Base-by-base conservation (phyloP, 2,329 filamentous ascomycete species). In the Setomelanomma holmii region DNA sequence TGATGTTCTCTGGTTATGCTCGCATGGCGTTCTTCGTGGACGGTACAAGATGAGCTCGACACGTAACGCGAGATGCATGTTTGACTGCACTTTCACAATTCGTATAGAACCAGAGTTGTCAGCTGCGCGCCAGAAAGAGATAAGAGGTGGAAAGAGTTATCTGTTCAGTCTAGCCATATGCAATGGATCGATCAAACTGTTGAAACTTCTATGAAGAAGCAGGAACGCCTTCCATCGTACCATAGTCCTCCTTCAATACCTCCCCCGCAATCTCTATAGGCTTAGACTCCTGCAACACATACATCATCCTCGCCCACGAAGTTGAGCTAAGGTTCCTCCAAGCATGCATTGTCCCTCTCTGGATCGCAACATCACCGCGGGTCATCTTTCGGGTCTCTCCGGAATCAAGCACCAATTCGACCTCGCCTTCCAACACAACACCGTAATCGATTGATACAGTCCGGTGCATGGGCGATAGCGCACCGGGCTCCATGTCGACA, bases 381-480 rank as follows among this genome's bases (percentile, higher is more conserved):
- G 63, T 70, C 66, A 75, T 56, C n/a, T 50, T 41, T 20, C 67
- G 53, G 23, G 57, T 67, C 62, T 76, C 74, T 3, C 74, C 74
- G 14, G 66, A 69, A 39, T 76, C 74, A 17, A 76, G 53, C 17
- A 75, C 58, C 16, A 73, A 48, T 43, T 75, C 68, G 5, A 76
- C 48, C 23, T 75, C 71, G 12, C 74, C 74, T 49, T 76, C 73
- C 21, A 76, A 53, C 12, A 76, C 71, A 0, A 75, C 68, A 12
- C 72, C 73, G 35, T 76, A 76, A 51, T 76, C 74, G 8, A 76
- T 53, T 7, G 62, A 70, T 6, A 75, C 64, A 2, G 74, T 76
- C 7, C 74, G 66, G 47, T 76, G 74, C 74, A 76, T 76, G 3
- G 73, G 63, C 10, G 67, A 71, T 1, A 60, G 24, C 5, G 41